Evolutionary conservation across 2,329 filamentous ascomycete species (phyloP), one percentile per base, ranked within the genome.

Genomic region (Aspergillus persii): DNA sequence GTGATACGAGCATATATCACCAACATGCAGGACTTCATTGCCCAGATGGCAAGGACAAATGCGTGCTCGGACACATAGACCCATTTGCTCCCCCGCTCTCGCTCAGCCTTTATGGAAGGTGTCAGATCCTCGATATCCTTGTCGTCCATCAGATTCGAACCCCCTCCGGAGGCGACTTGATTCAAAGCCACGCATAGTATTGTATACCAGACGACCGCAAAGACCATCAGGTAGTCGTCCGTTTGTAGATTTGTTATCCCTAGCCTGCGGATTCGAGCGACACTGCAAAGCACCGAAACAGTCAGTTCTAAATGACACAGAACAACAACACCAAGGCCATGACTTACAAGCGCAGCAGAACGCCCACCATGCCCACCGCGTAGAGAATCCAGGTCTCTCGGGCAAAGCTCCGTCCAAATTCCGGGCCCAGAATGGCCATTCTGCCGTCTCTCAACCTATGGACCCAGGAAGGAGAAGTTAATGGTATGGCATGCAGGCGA

Each of bases 11-110:
- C 71, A 68, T 83, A 83, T 66, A 85, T 81, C 44, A 83, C 73
- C 63, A 84, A 70, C 68, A 85, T 77, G 65, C 82, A 84, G 27
- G 78, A 72, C 63, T 85, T 86, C 62, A 83, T 74, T 15, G 77
- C 69, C 82, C 83, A 86, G 33, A 78, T 69, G 3, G 72, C 70
- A n/a, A 85, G 76, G 18, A 87, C 76, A 75, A 89, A 88, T 66
- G 83, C 81, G 71, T 87, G 79, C 63, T 89, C 86, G 2, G 84
- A 82, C 8, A 86, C 81, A 41, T 87, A 76, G 0, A 87, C 85
- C 76, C 85, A 81, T 77, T 88, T 88, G 50, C 84, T 86, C 9
- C 86, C 86, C 41, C 70, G 74, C 0, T 76, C 69, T 52, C 84
- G 76, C 33, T 77, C 73, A 3, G 62, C 65, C 50, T 80, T 77